These are phyloP conservation scores for Streptanthus diversifolius DNA, from an alignment of 345 rosid genomes.

Conservation along the genomic window DNA sequence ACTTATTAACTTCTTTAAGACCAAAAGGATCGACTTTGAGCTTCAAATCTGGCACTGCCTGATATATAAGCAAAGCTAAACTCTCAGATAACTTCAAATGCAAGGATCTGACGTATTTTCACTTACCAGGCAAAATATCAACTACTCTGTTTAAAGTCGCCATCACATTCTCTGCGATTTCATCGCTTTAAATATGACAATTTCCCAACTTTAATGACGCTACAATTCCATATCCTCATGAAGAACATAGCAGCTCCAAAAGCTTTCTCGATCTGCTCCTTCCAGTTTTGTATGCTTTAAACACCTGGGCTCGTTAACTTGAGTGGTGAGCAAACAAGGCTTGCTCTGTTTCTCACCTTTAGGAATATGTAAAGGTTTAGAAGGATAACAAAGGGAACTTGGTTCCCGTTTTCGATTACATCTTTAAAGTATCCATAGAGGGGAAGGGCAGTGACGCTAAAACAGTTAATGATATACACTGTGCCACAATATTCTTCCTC, in stretches of 20 bases:
- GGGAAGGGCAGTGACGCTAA: slow-evolving; percentile 62
- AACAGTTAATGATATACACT: slow-evolving; percentile 38
- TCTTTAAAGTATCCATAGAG: slow-evolving; percentile 61
- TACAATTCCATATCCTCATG: slow-evolving; percentile 60
- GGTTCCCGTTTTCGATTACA: slow-evolving; percentile 52
- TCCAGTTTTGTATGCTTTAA: slow-evolving; percentile 64
- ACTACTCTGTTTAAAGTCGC: slow-evolving; percentile 56
- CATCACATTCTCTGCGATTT: slow-evolving; percentile 49
- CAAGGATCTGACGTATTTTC: slow-evolving; percentile 60
- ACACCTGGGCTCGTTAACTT: slow-evolving; percentile 43
- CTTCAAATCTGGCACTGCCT: slow-evolving; percentile 55
- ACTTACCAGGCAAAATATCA: slow-evolving; percentile 56
- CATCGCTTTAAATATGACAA: slow-evolving; percentile 44
- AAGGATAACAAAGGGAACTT: slow-evolving; percentile 10
- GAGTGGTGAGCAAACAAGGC: too few relatives aligned
- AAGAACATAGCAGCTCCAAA: slow-evolving; percentile 59
- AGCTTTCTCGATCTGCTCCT: slow-evolving; percentile 57
- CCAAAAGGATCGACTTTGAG: slow-evolving; percentile 47
- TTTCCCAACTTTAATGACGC: slow-evolving; percentile 59
- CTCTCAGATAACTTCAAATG: slow-evolving; percentile 67
- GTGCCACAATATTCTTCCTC: too few relatives aligned
- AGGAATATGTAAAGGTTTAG: too few relatives aligned
- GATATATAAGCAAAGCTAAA: slow-evolving; percentile 66
- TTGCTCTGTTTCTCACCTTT: too few relatives aligned
- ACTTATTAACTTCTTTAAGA: slow-evolving; percentile 10